phyloP scores from a whole-genome alignment of 768 basidiomycete species.

The Tylopilus cervinicoccineus region DNA sequence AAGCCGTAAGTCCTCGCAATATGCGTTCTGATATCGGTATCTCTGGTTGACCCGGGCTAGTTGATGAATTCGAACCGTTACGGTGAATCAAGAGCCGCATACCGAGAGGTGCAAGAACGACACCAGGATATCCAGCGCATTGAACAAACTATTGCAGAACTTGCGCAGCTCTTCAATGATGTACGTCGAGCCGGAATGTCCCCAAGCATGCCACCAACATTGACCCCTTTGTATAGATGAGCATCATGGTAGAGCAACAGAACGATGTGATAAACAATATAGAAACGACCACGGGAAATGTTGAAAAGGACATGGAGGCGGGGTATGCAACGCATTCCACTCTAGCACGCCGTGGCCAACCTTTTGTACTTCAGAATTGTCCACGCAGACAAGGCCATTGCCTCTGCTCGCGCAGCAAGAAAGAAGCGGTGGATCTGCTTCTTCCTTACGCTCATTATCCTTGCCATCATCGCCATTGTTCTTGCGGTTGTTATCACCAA shows the following conservation, averaged over 20 bases:
- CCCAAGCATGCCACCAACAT: constrained; percentile 1
- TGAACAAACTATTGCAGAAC: constrained; percentile 86
- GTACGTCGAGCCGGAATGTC: constrained; percentile 38
- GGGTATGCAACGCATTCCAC: constrained; percentile 51
- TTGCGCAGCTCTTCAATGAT: constrained; percentile 95
- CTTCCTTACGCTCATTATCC: constrained; percentile 60
- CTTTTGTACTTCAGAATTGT: constrained; percentile 47
- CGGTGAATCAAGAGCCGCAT: constrained; percentile 84
- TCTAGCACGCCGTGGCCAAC: background rate
- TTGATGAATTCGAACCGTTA: constrained; percentile 89
- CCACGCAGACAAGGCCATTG: constrained; percentile 85
- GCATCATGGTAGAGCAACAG: constrained; percentile 91
- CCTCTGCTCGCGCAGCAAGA: constrained; percentile 81
- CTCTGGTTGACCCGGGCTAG: constrained; percentile 35
- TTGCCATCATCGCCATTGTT: constrained; percentile 64
- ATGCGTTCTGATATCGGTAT: background rate
- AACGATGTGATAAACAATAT: constrained; percentile 83
- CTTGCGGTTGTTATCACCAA: constrained; percentile 53
- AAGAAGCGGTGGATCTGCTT: constrained; percentile 99
- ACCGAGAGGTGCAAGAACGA: constrained; percentile 95
- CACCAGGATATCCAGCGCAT: constrained; percentile 96
- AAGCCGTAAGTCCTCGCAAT: constrained; percentile 52
- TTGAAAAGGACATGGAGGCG: constrained; percentile 80
- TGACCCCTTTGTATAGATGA: constrained; percentile 58
- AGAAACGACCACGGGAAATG: constrained; percentile 68